Base-by-base conservation (phyloP, 1,139 yeast species). In the Suzukiozyma palmioleophila region DNA sequence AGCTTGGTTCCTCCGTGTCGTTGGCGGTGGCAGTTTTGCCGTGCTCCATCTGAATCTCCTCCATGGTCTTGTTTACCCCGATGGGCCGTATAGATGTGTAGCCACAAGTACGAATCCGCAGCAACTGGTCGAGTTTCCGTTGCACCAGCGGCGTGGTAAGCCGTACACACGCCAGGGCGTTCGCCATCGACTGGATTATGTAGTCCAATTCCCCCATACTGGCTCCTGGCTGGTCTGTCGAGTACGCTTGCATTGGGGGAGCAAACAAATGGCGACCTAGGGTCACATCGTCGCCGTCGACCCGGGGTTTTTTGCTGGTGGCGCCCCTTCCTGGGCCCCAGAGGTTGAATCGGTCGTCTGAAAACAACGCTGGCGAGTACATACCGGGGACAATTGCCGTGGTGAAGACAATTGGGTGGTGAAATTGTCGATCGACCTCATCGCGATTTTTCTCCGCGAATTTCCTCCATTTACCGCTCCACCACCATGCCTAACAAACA, bases 11-110 rank as follows among this genome's bases (percentile, higher is more conserved):
- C 11, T 33, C 36, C 13, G 13, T 7, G 11, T 25, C 36, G 14
- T 15, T 10, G 10, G 6, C 34, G 28, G 14, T 35, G 35, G 24
- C 40, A 43, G 8, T 35, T 37, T 26, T 15, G 24, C 38, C 18
- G 36, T 42, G 13, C 43, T 43, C 70, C 35, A 47, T 43, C 25
- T 68, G 74, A 3, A 75, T 47, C 39, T 73, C 71, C 29, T 68
- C 73, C 77, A 79, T 67, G 3, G 84, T 79, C 48, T 68, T 72
- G 14, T 70, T 70, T 6, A 80, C 50, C 0, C 86, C 87, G 26
- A 77, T 60, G 0, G 86, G 86, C 24, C 69, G 61, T 29, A 81
- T 52, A 26, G 70, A 64, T 8, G 62, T 50, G 50, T 72, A 75
- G 0, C 87, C 87, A 32, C 69, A 61, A 21, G 61, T 66, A 26